Conservation (phyloP, 345 rosid species). For the Melaleuca quinquenervia region DNA sequence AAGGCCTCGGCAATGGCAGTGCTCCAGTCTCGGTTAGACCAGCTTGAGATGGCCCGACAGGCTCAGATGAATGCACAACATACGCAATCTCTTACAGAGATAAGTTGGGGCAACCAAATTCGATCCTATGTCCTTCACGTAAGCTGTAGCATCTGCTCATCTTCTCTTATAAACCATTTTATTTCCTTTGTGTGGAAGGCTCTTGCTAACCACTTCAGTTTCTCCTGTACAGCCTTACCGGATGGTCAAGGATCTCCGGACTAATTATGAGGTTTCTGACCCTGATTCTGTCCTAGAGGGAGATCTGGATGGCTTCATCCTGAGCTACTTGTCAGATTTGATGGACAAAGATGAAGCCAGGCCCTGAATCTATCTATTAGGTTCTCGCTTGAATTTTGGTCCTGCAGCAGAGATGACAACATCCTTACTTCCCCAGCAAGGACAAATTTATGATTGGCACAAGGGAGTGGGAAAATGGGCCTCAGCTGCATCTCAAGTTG, state of each 20-base stretch:
- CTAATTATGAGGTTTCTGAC: conserved; percentile 81
- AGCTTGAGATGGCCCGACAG: conserved; percentile 83
- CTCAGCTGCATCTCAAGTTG: neutral
- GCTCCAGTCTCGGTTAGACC: conserved; percentile 86
- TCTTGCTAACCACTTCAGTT: neutral
- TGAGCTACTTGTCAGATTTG: conserved; percentile 71
- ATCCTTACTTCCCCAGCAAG: neutral
- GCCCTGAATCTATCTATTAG: neutral
- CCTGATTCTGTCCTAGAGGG: conserved; percentile 91
- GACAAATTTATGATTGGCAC: neutral
- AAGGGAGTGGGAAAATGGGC: neutral
- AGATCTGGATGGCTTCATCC: conserved; percentile 71
- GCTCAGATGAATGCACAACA: conserved; percentile 85
- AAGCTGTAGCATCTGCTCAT: conserved; percentile 6
- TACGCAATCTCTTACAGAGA: conserved; percentile 83
- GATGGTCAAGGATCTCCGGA: conserved; percentile 91
- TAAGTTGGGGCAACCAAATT: conserved; percentile 94
- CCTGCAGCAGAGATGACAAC: neutral
- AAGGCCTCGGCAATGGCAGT: conserved; percentile 96
- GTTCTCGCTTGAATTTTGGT: neutral
- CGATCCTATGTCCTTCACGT: conserved; percentile 88
- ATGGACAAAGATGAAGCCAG: conserved; percentile 41
- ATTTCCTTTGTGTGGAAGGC: neutral
- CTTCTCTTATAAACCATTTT: neutral
- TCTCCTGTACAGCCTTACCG: conserved; percentile 57